Percentiles rank a stretch among this genome's conserved stretches.
phyloP scores from a whole-genome alignment of 371 early-diverging fungal genomes.

The Mucor irregularis region DNA sequence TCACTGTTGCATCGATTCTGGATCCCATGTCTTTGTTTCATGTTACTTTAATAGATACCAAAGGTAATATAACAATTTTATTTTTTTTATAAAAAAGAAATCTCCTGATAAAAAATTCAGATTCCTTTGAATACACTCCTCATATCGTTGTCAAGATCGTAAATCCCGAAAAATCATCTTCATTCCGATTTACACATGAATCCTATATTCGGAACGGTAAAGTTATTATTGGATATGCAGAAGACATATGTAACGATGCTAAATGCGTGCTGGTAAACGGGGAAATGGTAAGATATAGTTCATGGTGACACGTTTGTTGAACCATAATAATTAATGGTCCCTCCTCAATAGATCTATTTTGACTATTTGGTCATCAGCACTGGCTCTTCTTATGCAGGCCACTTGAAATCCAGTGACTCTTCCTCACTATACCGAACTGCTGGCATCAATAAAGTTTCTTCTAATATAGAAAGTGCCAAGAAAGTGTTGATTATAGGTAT shows the following conservation, averaged over 20 bases:
- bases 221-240: constrained; percentile 47
- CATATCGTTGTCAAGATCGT: constrained; percentile 35
- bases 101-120: not conserved
- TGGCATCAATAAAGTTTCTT: constrained; percentile 28
- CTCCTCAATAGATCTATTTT: constrained; percentile 47
- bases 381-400: constrained; percentile 61
- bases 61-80: no score
- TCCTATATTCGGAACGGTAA: constrained; percentile 43
- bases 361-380: constrained; percentile 75
- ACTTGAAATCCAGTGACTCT: constrained; percentile 48
- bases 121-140: constrained; percentile 34
- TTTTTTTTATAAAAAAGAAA: not conserved
- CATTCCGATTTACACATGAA: constrained; percentile 40
- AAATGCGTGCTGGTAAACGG: constrained; percentile 24
- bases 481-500: constrained; percentile 51
- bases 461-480: constrained; percentile 57
- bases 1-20: constrained; percentile 43
- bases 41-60: constrained; percentile 48
- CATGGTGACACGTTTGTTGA: not conserved
- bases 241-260: constrained; percentile 30
- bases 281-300: not conserved
- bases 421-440: constrained; percentile 39
- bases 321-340: not conserved
- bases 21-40: constrained; percentile 51
- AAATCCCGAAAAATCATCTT: constrained; percentile 25